These are phyloP conservation scores for Cutaneotrichosporon cyanovorans DNA, from an alignment of 1,284 basidiomycete genomes.

Conservation along the genomic window DNA sequence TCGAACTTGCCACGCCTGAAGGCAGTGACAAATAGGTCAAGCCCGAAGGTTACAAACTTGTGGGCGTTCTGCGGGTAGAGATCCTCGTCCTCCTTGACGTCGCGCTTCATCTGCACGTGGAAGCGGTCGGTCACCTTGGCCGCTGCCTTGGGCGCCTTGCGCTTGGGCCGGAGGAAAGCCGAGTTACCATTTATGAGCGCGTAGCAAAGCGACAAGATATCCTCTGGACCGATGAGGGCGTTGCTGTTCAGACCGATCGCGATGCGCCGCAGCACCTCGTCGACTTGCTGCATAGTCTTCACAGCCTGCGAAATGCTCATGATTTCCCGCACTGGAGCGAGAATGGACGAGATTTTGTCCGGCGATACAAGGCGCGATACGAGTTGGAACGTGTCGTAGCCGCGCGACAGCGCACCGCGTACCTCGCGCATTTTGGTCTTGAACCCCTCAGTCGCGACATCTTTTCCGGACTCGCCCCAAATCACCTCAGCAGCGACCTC, in stretches of 20 bases:
- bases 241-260: constrained; percentile 82
- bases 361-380: constrained; percentile 71
- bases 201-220: constrained; percentile 76
- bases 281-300: constrained; percentile 76
- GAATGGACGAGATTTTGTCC: constrained; percentile 63
- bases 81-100: constrained; percentile 54
- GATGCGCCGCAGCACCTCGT: constrained; percentile 79
- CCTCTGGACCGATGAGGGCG: constrained; percentile 59
- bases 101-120: constrained; percentile 70
- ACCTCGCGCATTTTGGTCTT: constrained; percentile 92
- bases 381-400: constrained; percentile 74
- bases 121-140: constrained; percentile 52
- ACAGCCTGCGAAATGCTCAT: constrained; percentile 77
- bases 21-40: constrained; percentile 85
- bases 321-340: constrained; percentile 74
- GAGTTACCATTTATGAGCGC: constrained; percentile 87
- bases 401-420: constrained; percentile 65
- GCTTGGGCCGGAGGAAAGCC: constrained; percentile 53
- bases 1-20: constrained; percentile 80
- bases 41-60: constrained; percentile 85
- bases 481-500: constrained; percentile 84
- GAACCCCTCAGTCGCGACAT: constrained; percentile 82
- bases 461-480: constrained; percentile 88
- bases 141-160: constrained; percentile 32
- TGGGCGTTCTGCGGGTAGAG: constrained; percentile 70